Evolutionary conservation across 176 grass and related monocot species (phyloP).

Genomic region (Triticum aestivum): DNA sequence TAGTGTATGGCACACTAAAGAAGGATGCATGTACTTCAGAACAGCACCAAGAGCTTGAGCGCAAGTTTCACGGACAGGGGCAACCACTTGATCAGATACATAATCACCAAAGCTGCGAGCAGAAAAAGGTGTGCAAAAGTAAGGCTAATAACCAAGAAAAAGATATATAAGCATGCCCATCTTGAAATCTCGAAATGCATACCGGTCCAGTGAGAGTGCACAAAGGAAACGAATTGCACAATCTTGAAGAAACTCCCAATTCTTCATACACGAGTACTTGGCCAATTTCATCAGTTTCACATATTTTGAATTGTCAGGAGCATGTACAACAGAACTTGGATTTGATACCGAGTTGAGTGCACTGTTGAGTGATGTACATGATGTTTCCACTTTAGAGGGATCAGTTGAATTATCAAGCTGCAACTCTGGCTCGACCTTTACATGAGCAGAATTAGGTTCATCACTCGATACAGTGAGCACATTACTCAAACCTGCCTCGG

Average conservation of each 20-base stretch:
- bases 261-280: conserved; percentile 74
- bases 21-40: conserved; percentile 95
- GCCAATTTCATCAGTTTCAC: conserved; percentile 71
- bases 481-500: conserved; percentile 38
- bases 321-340: conserved; percentile 39
- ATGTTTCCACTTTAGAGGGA: conserved; percentile 27
- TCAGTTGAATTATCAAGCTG: conserved; percentile 35
- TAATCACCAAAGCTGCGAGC: conserved; percentile 90
- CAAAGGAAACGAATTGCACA: conserved; percentile 96
- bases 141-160: background rate
- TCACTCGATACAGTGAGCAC: conserved; percentile 23
- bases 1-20: conserved; percentile 84
- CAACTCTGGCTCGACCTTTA: conserved; percentile 61
- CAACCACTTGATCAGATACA: conserved; percentile 99
- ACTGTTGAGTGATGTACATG: conserved; percentile 31
- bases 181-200: conserved; percentile 37
- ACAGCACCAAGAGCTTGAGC: conserved; percentile 98
- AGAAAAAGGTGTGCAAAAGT: conserved; percentile 34
- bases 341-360: conserved; percentile 23
- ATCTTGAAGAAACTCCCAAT: conserved; percentile 98
- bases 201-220: conserved; percentile 97
- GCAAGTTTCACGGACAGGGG: conserved; percentile 96
- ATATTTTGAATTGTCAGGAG: conserved; percentile 66
- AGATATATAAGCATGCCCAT: background rate
- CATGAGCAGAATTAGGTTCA: conserved; percentile 41